Evolutionary conservation across 495 filamentous ascomycete species (phyloP).

Genomic region (Physcia stellaris): DNA sequence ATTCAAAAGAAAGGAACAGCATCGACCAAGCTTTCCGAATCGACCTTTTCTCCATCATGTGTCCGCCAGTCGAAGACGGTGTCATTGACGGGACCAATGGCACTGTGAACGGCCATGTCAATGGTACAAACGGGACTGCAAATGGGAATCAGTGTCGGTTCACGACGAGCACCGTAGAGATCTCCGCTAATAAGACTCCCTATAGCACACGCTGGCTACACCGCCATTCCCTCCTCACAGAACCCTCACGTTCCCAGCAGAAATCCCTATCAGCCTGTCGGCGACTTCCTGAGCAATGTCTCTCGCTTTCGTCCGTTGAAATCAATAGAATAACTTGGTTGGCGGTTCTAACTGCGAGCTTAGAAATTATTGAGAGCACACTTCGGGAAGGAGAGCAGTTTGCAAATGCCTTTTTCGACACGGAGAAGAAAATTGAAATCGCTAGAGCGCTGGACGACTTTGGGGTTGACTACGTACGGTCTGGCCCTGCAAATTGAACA

Average conservation of each 20-base stretch:
- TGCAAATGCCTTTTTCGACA: slow-evolving; percentile 7
- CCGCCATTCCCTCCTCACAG: neutral
- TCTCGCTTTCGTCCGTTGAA: too few relatives aligned
- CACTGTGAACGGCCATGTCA: too few relatives aligned
- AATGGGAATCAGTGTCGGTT: too few relatives aligned
- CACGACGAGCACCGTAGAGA: neutral
- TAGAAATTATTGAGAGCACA: slow-evolving; percentile 5
- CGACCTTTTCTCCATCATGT: too few relatives aligned
- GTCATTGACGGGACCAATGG: too few relatives aligned
- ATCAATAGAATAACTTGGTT: too few relatives aligned
- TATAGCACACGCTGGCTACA: neutral
- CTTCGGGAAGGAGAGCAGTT: slow-evolving; percentile 6
- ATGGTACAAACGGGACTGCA: too few relatives aligned
- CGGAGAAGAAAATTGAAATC: slow-evolving; percentile 60
- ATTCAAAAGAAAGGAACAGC: too few relatives aligned
- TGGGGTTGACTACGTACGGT: slow-evolving; percentile 76
- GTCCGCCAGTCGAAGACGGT: too few relatives aligned
- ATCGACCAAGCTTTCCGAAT: too few relatives aligned
- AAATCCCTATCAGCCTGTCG: neutral
- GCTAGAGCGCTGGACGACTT: slow-evolving; percentile 56
- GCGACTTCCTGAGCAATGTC: neutral
- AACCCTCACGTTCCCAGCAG: neutral
- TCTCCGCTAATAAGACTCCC: neutral
- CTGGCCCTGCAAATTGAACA: slow-evolving; percentile 40
- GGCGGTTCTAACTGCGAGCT: too few relatives aligned